Percentiles rank a stretch among this genome's conserved stretches.
These are phyloP conservation scores for Pythium biforme DNA, from an alignment of 352 stramenopile genomes.

Conservation along the genomic window DNA sequence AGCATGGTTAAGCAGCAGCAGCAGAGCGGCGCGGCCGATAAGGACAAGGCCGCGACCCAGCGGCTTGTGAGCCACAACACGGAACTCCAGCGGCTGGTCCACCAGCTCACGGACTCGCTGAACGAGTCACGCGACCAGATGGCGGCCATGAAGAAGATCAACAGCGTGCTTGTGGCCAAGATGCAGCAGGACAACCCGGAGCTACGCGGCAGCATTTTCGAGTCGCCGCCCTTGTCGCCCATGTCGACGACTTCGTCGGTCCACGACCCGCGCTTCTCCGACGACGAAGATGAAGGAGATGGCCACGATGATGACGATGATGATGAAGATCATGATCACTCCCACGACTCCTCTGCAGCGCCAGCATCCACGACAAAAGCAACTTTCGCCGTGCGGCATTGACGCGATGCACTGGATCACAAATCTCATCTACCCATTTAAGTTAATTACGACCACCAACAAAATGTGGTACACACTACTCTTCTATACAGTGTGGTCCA, in stretches of 20 bases:
- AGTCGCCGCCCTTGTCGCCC: conserved; percentile 38
- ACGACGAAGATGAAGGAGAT: conserved; percentile 56
- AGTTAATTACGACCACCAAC: conserved; percentile 10
- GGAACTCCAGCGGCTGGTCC: conserved; percentile 67
- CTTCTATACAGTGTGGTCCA: too few relatives aligned
- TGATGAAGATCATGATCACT: conserved; percentile 13
- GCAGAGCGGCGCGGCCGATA: conserved; percentile 45
- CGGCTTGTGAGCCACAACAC: conserved; percentile 61
- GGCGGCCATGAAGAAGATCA: conserved; percentile 71
- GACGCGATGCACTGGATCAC: neutral
- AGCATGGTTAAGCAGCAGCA: conserved; percentile 41
- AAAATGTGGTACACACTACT: neutral
- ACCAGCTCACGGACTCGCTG: conserved; percentile 71
- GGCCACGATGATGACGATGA: conserved; percentile 37
- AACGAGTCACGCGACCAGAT: conserved; percentile 72
- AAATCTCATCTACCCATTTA: conserved; percentile 3
- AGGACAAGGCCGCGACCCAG: conserved; percentile 57
- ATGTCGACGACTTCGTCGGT: conserved; percentile 36
- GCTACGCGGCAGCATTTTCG: conserved; percentile 48
- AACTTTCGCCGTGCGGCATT: too few relatives aligned
- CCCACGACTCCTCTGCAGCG: neutral
- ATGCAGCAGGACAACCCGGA: conserved; percentile 59
- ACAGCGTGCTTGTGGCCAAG: conserved; percentile 62
- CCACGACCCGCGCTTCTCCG: conserved; percentile 44
- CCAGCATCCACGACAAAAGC: neutral